Evolutionary conservation across 495 filamentous ascomycete genomes (phyloP), one percentile per base, ranked within the genome.

Genomic region (Podospora conica): DNA sequence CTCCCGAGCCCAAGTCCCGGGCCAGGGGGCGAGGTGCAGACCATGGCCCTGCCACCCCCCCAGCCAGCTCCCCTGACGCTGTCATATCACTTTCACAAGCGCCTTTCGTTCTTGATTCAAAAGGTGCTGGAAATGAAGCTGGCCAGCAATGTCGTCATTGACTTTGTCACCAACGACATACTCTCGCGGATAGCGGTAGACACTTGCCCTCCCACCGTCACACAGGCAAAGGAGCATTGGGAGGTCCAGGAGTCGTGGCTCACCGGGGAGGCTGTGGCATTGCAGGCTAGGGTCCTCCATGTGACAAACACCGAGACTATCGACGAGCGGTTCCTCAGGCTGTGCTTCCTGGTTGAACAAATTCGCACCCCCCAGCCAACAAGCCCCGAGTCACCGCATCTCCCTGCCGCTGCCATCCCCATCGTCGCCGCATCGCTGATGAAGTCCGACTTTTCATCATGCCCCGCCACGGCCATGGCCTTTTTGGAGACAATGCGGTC

Each of bases 401-500:
- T 48, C 27, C 1, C 56, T 59, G 20, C 6, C 2, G n/a, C 12
- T 27, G 33, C 33, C 40, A 31, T 68, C 3, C 21, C 31, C 20
- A 28, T 60, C 3, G 48, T 71, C 3, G 58, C 63, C 24, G 60
- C 67, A 1, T 23, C 28, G 2, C 57, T 71, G n/a, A 65, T 64
- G 9, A 55, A 48, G 8, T 48, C 68, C 12, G 68, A 72, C 55
- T 48, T 68, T 28, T 56, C 63, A 3, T 4, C 9, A 10, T 25
- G 40, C 0, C 63, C 64, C 0, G 33, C 7, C 6, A 56, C 68
- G 7, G 64, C 53, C 1, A 24, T 59, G 27, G 68, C 70, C 1
- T 72, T 72, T 24, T 27, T 70, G 4, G 40, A 66, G 8, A 60
- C 60, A n/a, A 64, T 66, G 60, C 31, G 63, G n/a, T 40, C 29